phyloP scores from a whole-genome alignment of 139 green algal genomes.

The Klebsormidium nitens region DNA sequence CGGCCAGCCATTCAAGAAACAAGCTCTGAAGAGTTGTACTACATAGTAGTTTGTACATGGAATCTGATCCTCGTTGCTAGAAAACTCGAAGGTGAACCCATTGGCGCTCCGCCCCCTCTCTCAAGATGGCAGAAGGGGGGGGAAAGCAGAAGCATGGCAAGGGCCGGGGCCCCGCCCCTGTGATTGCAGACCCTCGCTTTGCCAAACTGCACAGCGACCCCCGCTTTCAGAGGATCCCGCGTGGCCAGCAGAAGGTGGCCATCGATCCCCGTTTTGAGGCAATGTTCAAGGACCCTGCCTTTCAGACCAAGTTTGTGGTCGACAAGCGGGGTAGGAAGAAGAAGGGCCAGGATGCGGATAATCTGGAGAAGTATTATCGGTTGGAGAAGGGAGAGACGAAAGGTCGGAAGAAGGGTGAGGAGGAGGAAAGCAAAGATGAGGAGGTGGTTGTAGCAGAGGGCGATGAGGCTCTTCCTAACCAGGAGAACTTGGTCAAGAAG shows the following conservation, averaged over 20 bases:
- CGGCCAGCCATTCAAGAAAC: no score
- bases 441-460: slow-evolving; percentile 25
- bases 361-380: slow-evolving; percentile 70
- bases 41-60: no score
- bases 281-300: slow-evolving; percentile 76
- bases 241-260: slow-evolving; percentile 61
- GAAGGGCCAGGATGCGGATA: slow-evolving; percentile 32
- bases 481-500: slow-evolving; percentile 13
- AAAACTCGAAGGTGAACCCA: no score
- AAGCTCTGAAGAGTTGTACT: no score
- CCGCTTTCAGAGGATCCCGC: slow-evolving; percentile 72
- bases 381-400: slow-evolving; percentile 30
- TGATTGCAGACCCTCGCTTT: slow-evolving; percentile 66
- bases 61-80: no score
- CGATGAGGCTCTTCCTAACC: slow-evolving; percentile 10
- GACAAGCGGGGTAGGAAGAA: slow-evolving; percentile 78
- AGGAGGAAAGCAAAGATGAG: slow-evolving; percentile 38
- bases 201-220: slow-evolving; percentile 70
- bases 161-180: no score
- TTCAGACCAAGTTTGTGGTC: slow-evolving; percentile 48
- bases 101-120: no score
- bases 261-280: slow-evolving; percentile 83
- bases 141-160: no score
- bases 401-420: slow-evolving; percentile 26
- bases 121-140: no score